A percentile compares a stretch with the other conserved stretches of the same genome.
Conservation (phyloP, 495 filamentous ascomycete species). For the Lindgomyces ingoldianus region DNA sequence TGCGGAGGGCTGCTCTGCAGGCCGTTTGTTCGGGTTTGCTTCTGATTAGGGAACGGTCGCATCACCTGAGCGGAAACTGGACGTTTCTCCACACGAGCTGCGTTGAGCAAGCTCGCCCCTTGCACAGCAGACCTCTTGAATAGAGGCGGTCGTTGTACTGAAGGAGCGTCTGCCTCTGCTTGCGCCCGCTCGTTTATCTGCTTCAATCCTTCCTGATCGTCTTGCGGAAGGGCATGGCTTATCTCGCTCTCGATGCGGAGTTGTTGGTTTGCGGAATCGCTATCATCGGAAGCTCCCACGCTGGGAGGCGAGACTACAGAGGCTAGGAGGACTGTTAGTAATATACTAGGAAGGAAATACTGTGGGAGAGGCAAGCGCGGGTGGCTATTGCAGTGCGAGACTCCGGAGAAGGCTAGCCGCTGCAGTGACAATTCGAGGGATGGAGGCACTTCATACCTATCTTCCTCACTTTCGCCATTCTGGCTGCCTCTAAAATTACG, state of each 20-base stretch:
- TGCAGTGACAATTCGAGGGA: too few relatives aligned
- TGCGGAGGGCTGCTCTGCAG: not conserved
- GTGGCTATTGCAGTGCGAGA: not conserved
- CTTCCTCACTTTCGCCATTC: not conserved
- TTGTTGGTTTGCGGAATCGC: slow-evolving; percentile 12
- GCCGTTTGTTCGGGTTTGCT: not conserved
- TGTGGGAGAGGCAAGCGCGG: not conserved
- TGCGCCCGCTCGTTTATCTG: not conserved
- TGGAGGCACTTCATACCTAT: too few relatives aligned
- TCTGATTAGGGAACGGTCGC: not conserved
- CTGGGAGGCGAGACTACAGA: not conserved
- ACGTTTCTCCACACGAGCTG: slow-evolving; percentile 14
- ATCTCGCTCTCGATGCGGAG: slow-evolving; percentile 12
- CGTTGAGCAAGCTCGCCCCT: slow-evolving; percentile 26
- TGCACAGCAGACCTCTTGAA: slow-evolving; percentile 1
- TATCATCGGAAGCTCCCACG: not conserved
- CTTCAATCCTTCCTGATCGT: not conserved
- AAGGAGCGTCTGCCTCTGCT: not conserved
- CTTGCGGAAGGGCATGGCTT: not conserved
- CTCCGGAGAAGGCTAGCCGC: too few relatives aligned
- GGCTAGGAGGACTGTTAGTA: not conserved
- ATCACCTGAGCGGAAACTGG: not conserved
- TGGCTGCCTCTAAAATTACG: not conserved
- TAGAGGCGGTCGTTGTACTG: not conserved
- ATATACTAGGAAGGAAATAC: not conserved